Base-by-base conservation (phyloP, 192 early-diverging fungal genomes). In the Diversispora eburnea region DNA sequence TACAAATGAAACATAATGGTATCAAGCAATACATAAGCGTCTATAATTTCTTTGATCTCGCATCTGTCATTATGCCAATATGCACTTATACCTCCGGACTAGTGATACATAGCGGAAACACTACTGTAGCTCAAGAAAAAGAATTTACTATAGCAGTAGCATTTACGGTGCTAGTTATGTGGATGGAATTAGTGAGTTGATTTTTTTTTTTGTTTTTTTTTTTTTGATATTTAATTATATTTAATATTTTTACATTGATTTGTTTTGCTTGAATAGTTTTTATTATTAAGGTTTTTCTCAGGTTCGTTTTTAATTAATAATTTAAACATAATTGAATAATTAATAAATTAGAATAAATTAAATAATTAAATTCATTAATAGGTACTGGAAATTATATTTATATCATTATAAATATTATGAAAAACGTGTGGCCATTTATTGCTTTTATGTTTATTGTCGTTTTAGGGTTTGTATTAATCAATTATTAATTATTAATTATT, bases 251-350 rank as follows among this genome's bases (percentile, higher is more conserved):
- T 15, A n/a, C 4, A n/a, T 58, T 58, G 8, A 46, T 64, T 5
- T 13, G 6, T 46, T 64, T 64, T 64, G 8, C 45, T 64, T 9
- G n/a, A 45, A 45, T 8, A 43, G 42, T 45, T 64, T 43, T 64
- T 64, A 33, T 33, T 60, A 12, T 60, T 60, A 20, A 60, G 58
- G 33, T 60, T 60, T 33, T 60, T 60, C 25, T 60, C 58, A 60
- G 58, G 58, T 60, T 25, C 8, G 25, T 60, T 20, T 12, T 5
- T 33, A n/a, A n/a, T n/a, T n/a, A n/a, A n/a, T n/a, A n/a, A n/a
- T 60, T 9, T 33, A 22, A 59, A 59, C 7, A 33, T 22, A 33
- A 25, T 9, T 12, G 10, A 12, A 60, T 60, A 22, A 60, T 22
- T 0, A 60, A 22, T n/a, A 19, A 20, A 19, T 56, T 0, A 19